Base-by-base conservation (phyloP, 371 early-diverging fungal genomes). In the Mucor sp. region DNA sequence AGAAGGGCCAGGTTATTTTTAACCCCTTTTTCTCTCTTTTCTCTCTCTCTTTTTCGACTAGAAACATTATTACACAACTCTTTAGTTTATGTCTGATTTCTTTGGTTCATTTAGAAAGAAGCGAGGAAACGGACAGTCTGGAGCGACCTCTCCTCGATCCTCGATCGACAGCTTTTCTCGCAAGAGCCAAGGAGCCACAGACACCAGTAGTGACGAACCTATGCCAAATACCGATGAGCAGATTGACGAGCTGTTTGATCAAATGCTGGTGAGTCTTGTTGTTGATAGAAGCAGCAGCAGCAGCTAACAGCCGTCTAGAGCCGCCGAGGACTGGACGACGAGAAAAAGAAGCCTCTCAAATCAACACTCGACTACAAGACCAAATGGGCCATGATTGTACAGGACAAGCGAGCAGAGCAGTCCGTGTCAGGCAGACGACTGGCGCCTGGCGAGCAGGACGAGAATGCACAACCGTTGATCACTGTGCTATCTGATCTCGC, bases 381-480 rank as follows among this genome's bases (percentile, higher is more conserved):
- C 25, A 80, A 82, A 60, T 82, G 83, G 83, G 66, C 78, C 8
- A 78, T 82, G 80, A 69, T 82, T 30, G 65, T 69, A 21, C 83
- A 82, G 30, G 83, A 82, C 62, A 70, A 70, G 27, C 69, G 74
- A 66, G 79, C 80, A 4, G 79, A 82, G 39, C 63, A 72, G 17
- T 55, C 78, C n/a, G 76, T 76, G 48, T 66, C 63, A 12, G 69
- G 66, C 11, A 50, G 68, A 58, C 56, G 50, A 62, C 12, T 53
- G 9, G 30, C 30, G 30, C 19, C 58, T 3, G 56, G 56, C 21
- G 72, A 65, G 14, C 56, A 59, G 12, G 67, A 66, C 17, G 74
- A 72, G 0, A 70, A 72, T 19, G 48, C 68, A 15, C 68, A 77
- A 11, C 83, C 83, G 8, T 58, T 82, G 12, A 73, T 79, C 47